Base-by-base conservation (phyloP, 768 basidiomycete species). In the Xerocomus brunneocitrinus region DNA sequence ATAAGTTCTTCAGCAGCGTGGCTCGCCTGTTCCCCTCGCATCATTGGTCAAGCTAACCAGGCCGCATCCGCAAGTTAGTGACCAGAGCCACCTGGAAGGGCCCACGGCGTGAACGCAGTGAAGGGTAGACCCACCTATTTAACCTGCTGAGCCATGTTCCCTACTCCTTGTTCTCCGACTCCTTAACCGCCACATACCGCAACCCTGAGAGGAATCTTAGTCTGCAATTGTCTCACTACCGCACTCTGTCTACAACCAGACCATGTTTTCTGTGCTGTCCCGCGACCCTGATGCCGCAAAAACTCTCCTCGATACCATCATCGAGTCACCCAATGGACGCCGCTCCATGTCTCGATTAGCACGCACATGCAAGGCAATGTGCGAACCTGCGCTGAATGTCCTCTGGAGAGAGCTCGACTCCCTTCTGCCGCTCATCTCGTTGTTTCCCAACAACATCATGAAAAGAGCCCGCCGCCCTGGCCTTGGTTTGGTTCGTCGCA, bases 381-480 rank as follows among this genome's bases (percentile, higher is more conserved):
- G 77, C 59, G 87, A 85, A 58, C 86, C 86, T 13, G 81, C 83
- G n/a, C 64, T 90, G 59, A 74, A 83, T 65, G 72, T 84, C 46
- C 74, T 91, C 30, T 91, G 89, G 89, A 81, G 78, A 64, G 89
- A 91, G 61, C 71, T 91, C 52, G 87, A 90, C 66, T 87, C 85
- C 12, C 73, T 90, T 54, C 70, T 82, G 43, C 89, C 89, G 9
- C 73, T 91, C 53, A 73, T 90, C 53, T 83, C 83, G 34, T 66
- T 89, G 50, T 90, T 91, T 66, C 89, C 89, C 13, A 74, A 73
- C 53, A 74, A 78, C 57, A 62, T 89, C 58, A 72, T 89, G 70
- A 87, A 82, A 71, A 87, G 82, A 68, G 75, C 82, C 53, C 79
- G 81, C 57, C 82, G 79, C 64, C 89, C 89, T 47, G 87, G 87